These are phyloP conservation scores for Eragrostis tef DNA, from an alignment of 202 grass and related monocot species.

Conservation along the genomic window DNA sequence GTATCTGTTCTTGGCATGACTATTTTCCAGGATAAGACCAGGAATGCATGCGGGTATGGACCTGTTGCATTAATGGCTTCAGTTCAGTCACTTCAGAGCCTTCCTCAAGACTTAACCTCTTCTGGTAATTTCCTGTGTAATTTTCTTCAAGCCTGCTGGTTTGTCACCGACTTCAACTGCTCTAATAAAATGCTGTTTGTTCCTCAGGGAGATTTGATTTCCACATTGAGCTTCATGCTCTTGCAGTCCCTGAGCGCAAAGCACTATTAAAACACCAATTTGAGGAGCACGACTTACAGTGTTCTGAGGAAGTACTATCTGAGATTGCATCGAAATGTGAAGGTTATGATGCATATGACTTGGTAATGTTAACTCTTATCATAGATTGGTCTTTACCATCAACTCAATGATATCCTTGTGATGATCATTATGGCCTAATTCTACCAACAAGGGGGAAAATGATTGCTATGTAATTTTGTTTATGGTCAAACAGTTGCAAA, in stretches of 20 bases:
- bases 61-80: constrained; percentile 85
- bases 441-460: not conserved
- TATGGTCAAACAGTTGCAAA: not conserved
- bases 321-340: constrained; percentile 89
- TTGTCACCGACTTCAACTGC: constrained; percentile 19
- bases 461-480: constrained; percentile 4
- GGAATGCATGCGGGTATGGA: constrained; percentile 76
- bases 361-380: constrained; percentile 66
- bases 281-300: constrained; percentile 60
- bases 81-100: constrained; percentile 72
- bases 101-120: constrained; percentile 78
- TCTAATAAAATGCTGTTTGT: constrained; percentile 36
- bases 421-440: not conserved
- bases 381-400: constrained; percentile 17
- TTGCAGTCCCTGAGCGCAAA: constrained; percentile 79
- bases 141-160: constrained; percentile 1
- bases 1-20: constrained; percentile 34
- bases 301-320: constrained; percentile 78
- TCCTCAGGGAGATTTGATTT: constrained; percentile 91
- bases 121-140: constrained; percentile 66
- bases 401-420: constrained; percentile 5
- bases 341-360: constrained; percentile 96
- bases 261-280: constrained; percentile 81
- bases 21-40: constrained; percentile 74
- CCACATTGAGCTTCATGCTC: constrained; percentile 81